phyloP scores from a whole-genome alignment of 1,284 basidiomycete species.

The Ceratobasidium sp. region DNA sequence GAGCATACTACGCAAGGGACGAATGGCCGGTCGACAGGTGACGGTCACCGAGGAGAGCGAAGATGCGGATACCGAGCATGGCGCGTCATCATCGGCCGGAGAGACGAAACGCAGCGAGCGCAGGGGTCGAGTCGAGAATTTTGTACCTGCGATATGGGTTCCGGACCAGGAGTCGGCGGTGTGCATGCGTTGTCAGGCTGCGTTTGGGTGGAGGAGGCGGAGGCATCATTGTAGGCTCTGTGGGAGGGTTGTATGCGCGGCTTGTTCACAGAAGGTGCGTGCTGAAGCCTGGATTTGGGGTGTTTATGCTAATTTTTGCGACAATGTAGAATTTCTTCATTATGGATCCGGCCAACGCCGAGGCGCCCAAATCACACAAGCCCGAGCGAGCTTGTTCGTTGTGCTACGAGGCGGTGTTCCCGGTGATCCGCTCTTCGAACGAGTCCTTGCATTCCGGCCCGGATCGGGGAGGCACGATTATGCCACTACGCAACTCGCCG shows the following conservation, averaged over 20 bases:
- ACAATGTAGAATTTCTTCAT: conserved; percentile 77
- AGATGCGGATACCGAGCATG: conserved; percentile 7
- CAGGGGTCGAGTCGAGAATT: conserved; percentile 79
- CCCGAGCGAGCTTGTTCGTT: conserved; percentile 83
- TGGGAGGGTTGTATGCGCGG: conserved; percentile 85
- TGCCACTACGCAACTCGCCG: conserved; percentile 19
- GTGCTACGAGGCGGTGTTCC: conserved; percentile 88
- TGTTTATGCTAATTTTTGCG: background rate
- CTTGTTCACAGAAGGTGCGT: conserved; percentile 76
- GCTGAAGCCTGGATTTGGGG: background rate
- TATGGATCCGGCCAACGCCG: conserved; percentile 63
- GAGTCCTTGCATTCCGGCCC: conserved; percentile 4
- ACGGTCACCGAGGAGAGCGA: conserved; percentile 19
- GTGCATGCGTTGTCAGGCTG: conserved; percentile 83
- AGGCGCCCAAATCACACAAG: conserved; percentile 58
- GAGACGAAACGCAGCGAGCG: conserved; percentile 43
- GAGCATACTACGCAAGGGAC: conserved; percentile 53
- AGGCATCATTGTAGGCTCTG: conserved; percentile 92
- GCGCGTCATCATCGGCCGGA: background rate
- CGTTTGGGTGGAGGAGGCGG: conserved; percentile 83
- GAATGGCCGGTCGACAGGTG: conserved; percentile 12
- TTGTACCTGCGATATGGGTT: conserved; percentile 92
- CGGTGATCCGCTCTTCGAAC: conserved; percentile 59
- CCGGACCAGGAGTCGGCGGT: conserved; percentile 82
- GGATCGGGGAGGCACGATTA: conserved; percentile 29